A percentile compares a stretch with the other conserved stretches of the same genome.
These are phyloP conservation scores for Cydonia oblonga DNA, from an alignment of 331 rosid genomes.

Conservation along the genomic window DNA sequence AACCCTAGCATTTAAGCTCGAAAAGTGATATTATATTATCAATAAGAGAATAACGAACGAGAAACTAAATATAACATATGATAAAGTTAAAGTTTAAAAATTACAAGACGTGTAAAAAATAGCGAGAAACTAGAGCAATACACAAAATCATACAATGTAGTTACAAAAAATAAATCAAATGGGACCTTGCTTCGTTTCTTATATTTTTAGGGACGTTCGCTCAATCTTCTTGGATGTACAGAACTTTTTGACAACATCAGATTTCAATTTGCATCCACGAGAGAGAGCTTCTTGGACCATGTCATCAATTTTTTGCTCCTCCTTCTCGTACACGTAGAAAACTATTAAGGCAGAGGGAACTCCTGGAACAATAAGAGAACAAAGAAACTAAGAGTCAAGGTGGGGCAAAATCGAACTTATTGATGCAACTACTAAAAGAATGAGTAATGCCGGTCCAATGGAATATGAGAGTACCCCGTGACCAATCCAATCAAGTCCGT, in stretches of 20 bases:
- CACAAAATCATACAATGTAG: neutral
- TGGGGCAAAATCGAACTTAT: neutral
- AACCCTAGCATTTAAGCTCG: neutral
- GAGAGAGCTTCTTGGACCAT: slow-evolving; percentile 29
- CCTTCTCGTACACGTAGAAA: slow-evolving; percentile 66
- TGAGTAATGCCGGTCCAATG: neutral
- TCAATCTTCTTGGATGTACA: slow-evolving; percentile 41
- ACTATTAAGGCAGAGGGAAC: slow-evolving; percentile 45
- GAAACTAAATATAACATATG: neutral
- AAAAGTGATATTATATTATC: neutral
- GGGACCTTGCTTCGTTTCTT: neutral
- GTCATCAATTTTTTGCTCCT: slow-evolving; percentile 67
- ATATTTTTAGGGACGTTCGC: neutral
- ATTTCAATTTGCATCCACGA: slow-evolving; percentile 51
- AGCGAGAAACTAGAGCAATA: neutral
- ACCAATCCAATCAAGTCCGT: neutral
- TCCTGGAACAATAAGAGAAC: slow-evolving; percentile 37
- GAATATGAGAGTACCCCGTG: neutral
- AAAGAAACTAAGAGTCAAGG: neutral
- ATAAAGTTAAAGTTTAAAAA: neutral
- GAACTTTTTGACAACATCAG: slow-evolving; percentile 35
- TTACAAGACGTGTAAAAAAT: neutral
- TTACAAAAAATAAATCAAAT: neutral
- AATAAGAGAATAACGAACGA: neutral
- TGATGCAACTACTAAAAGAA: neutral